Conservation (phyloP, 2,329 filamentous ascomycete species). For the Ceratocystis smalleyi region DNA sequence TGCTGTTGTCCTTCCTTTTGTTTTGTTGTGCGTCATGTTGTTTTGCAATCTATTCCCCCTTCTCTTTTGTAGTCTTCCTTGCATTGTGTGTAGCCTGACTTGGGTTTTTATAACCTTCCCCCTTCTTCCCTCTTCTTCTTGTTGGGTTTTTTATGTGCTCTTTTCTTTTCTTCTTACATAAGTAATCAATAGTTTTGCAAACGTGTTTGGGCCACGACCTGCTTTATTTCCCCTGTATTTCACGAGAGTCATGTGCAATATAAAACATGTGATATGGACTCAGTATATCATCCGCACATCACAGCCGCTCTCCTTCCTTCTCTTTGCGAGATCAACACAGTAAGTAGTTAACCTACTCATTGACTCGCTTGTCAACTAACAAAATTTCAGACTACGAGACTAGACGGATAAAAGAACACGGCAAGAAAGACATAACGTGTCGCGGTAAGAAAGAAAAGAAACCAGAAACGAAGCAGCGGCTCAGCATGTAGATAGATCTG, state of each 20-base stretch:
- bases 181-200: neutral
- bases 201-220: neutral
- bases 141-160: neutral
- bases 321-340: too few relatives aligned
- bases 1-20: slow-evolving; percentile 1
- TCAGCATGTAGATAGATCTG: slow-evolving; percentile 2
- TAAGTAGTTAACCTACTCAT: neutral
- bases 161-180: neutral
- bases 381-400: neutral
- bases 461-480: slow-evolving; percentile 1
- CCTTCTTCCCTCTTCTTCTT: neutral
- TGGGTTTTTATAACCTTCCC: neutral
- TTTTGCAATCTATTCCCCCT: slow-evolving; percentile 6
- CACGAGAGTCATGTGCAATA: neutral
- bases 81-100: neutral
- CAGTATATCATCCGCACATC: neutral
- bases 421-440: neutral
- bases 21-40: neutral
- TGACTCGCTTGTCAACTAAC: neutral
- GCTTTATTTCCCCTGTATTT: neutral
- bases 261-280: neutral
- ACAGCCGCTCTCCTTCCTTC: too few relatives aligned
- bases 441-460: neutral
- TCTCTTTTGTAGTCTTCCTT: neutral
- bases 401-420: neutral